Conservation (phyloP, 73 alveolate genomes). For the Symbiodinium pilosum region DNA sequence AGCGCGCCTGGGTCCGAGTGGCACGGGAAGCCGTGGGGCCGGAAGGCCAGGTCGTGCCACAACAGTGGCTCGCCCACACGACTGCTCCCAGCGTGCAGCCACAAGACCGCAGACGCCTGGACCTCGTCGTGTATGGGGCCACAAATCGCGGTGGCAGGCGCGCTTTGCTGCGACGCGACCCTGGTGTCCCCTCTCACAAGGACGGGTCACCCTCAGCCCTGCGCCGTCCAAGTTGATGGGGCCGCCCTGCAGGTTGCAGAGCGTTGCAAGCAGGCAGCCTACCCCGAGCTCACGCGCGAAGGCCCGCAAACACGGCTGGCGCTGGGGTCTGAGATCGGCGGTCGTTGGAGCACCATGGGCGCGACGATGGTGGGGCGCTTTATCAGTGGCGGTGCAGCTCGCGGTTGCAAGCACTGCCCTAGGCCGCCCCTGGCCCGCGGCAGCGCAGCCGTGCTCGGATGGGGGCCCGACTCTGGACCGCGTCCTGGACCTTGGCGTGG, state of each 20-base stretch:
- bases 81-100: not conserved
- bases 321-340: not conserved
- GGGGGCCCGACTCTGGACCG: not conserved
- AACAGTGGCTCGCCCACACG: not conserved
- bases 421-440: not conserved
- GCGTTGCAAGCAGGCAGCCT: not conserved
- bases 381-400: not conserved
- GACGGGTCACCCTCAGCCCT: not conserved
- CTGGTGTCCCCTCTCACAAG: not conserved
- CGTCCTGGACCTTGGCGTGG: not conserved
- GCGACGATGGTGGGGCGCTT: not conserved
- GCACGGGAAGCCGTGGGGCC: not conserved
- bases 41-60: not conserved
- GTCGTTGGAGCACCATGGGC: not conserved
- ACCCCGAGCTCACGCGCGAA: not conserved
- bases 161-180: constrained; percentile 20
- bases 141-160: not conserved
- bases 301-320: not conserved
- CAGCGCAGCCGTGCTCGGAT: not conserved
- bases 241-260: not conserved
- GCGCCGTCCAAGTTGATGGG: not conserved
- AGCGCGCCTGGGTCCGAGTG: not conserved
- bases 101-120: not conserved
- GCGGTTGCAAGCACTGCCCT: not conserved
- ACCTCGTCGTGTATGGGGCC: not conserved